These are phyloP conservation scores for Trichocomaceae sp. DNA, from an alignment of 2,329 filamentous ascomycete genomes.

Conservation along the genomic window DNA sequence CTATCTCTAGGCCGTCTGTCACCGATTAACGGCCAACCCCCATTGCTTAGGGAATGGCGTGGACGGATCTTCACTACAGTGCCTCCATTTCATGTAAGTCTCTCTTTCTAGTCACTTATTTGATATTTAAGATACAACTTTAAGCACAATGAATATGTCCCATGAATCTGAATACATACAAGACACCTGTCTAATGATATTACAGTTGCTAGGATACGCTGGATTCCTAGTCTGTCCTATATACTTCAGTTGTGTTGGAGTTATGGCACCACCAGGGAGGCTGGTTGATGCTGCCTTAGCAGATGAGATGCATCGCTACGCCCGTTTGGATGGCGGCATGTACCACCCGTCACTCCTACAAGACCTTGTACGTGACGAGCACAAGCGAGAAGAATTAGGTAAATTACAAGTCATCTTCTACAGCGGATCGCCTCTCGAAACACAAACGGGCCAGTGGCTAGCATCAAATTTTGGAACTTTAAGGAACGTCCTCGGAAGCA, in stretches of 20 bases:
- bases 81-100: slow-evolving; percentile 20
- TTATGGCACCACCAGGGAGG: slow-evolving; percentile 17
- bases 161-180: not conserved
- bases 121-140: not conserved
- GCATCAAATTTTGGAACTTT: slow-evolving; percentile 13
- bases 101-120: not conserved
- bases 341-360: slow-evolving; percentile 21
- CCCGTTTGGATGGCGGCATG: slow-evolving; percentile 15
- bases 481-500: slow-evolving; percentile 19
- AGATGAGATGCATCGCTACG: slow-evolving; percentile 17
- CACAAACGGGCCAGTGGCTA: slow-evolving; percentile 21
- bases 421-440: slow-evolving; percentile 21
- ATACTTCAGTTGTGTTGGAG: slow-evolving; percentile 14
- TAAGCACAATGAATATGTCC: not conserved
- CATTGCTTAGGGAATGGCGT: slow-evolving; percentile 13
- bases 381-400: slow-evolving; percentile 16
- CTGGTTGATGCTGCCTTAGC: slow-evolving; percentile 13
- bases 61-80: slow-evolving; percentile 19
- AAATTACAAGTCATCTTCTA: slow-evolving; percentile 17
- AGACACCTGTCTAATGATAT: not conserved
- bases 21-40: slow-evolving; percentile 10
- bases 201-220: slow-evolving; percentile 18
- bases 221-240: slow-evolving; percentile 16
- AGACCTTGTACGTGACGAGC: slow-evolving; percentile 14
- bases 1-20: slow-evolving; percentile 5